Evolutionary conservation across 805 yeast genomes (phyloP).

Genomic region (Saccharomycopsis guyanensis): DNA sequence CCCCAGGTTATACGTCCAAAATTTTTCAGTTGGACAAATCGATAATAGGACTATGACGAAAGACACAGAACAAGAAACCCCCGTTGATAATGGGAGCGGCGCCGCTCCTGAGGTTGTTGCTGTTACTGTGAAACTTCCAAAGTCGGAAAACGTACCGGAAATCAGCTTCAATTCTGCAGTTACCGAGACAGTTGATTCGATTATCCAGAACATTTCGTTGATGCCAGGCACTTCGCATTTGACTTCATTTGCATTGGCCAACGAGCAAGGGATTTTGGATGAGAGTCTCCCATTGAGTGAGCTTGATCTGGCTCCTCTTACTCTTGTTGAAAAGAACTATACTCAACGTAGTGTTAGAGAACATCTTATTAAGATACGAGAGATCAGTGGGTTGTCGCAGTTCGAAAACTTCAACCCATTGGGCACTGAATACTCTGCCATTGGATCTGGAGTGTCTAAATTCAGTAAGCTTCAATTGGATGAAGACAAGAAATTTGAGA

Average conservation of each 20-base stretch:
- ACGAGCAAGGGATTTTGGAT: constrained; percentile 29
- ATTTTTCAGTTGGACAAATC: not conserved
- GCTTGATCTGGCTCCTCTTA: constrained; percentile 31
- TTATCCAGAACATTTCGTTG: constrained; percentile 51
- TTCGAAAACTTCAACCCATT: constrained; percentile 39
- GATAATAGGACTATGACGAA: not conserved
- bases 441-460: constrained; percentile 13
- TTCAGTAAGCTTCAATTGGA: constrained; percentile 7
- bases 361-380: constrained; percentile 60
- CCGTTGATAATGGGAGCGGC: not conserved
- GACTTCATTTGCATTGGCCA: constrained; percentile 47
- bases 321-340: constrained; percentile 44
- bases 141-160: not conserved
- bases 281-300: constrained; percentile 13
- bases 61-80: not conserved
- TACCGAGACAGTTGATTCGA: constrained; percentile 46
- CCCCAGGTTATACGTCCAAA: not conserved
- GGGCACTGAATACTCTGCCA: constrained; percentile 11
- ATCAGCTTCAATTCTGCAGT: constrained; percentile 20
- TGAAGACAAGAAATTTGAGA: constrained; percentile 6
- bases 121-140: constrained; percentile 7
- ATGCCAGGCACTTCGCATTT: constrained; percentile 49
- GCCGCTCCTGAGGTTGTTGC: constrained; percentile 1
- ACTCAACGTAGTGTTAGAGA: constrained; percentile 50
- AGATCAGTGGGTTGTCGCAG: constrained; percentile 44